Evolutionary conservation across 441 rosid genomes (phyloP).

Genomic region (Gossypium schwendimanii): DNA sequence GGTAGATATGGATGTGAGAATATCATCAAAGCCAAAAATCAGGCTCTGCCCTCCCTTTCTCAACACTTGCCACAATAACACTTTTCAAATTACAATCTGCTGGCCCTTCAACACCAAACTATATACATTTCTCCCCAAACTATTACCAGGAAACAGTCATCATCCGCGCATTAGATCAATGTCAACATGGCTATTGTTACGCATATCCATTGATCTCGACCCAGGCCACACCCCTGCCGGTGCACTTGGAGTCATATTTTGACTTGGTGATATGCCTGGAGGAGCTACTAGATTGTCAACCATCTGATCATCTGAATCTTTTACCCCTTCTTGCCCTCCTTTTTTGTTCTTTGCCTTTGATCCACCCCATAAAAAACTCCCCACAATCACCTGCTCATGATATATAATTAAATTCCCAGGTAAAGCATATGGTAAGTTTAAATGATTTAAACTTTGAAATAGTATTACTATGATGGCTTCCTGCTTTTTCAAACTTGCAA

Average conservation of each 20-base stretch:
- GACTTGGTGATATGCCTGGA: constrained; percentile 38
- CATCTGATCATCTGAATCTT: constrained; percentile 37
- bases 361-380: constrained; percentile 79
- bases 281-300: constrained; percentile 39
- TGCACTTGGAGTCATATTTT: constrained; percentile 50
- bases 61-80: constrained; percentile 5
- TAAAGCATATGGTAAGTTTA: neutral
- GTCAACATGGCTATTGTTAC: constrained; percentile 44
- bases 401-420: neutral
- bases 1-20: constrained; percentile 14
- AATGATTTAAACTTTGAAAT: neutral
- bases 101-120: constrained; percentile 22
- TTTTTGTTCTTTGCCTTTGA: constrained; percentile 58
- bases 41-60: constrained; percentile 17
- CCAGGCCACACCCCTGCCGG: constrained; percentile 61
- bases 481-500: neutral
- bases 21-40: constrained; percentile 17
- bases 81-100: constrained; percentile 22
- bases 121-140: constrained; percentile 27
- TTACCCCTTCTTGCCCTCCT: constrained; percentile 34
- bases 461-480: neutral
- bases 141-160: constrained; percentile 13
- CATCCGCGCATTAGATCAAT: constrained; percentile 90
- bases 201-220: constrained; percentile 64
- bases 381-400: constrained; percentile 58